Conservation (phyloP, 2,329 filamentous ascomycete species). For the Fusarium piperis region DNA sequence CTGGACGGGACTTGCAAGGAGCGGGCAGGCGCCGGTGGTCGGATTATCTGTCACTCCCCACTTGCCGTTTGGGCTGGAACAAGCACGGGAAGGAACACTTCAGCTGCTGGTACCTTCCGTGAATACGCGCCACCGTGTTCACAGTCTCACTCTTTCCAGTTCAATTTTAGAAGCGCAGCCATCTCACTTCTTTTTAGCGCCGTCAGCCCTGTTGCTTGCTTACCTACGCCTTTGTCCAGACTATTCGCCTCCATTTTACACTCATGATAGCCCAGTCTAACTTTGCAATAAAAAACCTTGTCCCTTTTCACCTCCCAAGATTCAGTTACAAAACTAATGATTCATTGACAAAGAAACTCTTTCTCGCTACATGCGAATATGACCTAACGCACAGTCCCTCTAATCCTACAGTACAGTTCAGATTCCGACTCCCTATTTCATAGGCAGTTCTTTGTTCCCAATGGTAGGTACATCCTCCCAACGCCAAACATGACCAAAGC, state of each 20-base stretch:
- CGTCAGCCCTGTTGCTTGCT: constrained; percentile 31
- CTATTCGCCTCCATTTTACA: constrained; percentile 11
- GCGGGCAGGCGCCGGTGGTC: constrained; percentile 39
- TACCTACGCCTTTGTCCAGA: constrained; percentile 20
- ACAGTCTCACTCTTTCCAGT: constrained; percentile 19
- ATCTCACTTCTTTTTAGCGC: constrained; percentile 16
- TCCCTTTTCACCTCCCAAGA: neutral
- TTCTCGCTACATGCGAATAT: neutral
- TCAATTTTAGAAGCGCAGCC: constrained; percentile 29
- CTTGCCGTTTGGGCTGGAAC: constrained; percentile 27
- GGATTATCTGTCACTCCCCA: constrained; percentile 48
- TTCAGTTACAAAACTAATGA: neutral
- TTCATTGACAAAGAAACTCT: neutral
- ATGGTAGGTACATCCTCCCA: neutral
- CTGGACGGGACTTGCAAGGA: constrained; percentile 11
- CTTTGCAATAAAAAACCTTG: neutral
- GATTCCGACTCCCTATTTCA: neutral
- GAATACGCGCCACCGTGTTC: constrained; percentile 49
- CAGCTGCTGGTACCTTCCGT: constrained; percentile 29
- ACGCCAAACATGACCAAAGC: constrained; percentile 8
- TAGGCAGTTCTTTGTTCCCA: neutral
- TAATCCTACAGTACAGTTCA: neutral
- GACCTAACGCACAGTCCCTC: neutral
- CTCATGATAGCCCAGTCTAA: neutral
- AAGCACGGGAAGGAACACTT: neutral